phyloP scores from a whole-genome alignment of 495 filamentous ascomycete species.

The Collariella sp. region DNA sequence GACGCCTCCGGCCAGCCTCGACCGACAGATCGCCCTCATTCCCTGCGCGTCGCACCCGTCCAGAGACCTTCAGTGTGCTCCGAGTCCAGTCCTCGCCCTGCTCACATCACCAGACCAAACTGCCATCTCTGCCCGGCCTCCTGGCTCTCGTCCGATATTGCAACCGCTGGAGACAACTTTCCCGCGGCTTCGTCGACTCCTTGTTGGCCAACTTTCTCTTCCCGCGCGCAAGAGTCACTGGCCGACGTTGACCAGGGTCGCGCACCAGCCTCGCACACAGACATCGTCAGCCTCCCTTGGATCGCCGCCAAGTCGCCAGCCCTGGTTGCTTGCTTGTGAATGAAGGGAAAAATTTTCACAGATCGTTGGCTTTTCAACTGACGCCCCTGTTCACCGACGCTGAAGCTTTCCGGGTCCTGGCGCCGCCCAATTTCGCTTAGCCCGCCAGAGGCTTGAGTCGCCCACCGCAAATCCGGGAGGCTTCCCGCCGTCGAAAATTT shows the following conservation, averaged over 20 bases:
- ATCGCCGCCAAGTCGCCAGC: slow-evolving; percentile 1
- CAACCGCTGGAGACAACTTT: background rate
- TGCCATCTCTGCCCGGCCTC: background rate
- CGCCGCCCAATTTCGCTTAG: slow-evolving; percentile 28
- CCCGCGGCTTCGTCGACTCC: background rate
- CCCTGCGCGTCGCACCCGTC: background rate
- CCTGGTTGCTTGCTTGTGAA: slow-evolving; percentile 6
- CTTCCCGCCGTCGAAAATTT: slow-evolving; percentile 20
- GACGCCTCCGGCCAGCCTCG: background rate
- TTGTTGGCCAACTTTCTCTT: no score
- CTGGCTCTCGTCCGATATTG: background rate
- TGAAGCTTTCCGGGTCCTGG: slow-evolving; percentile 17
- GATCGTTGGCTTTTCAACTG: slow-evolving; percentile 22
- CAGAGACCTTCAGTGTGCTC: background rate
- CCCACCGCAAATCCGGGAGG: slow-evolving; percentile 19
- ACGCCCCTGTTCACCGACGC: slow-evolving; percentile 18
- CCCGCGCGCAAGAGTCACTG: no score
- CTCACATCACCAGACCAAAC: no score
- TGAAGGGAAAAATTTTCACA: slow-evolving; percentile 27
- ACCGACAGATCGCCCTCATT: background rate
- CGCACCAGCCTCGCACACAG: background rate
- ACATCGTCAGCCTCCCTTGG: background rate
- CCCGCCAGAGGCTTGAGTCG: slow-evolving; percentile 17
- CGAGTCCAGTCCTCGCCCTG: no score
- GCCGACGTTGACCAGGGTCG: background rate